These are phyloP conservation scores for Spiromastix sp. DNA, from an alignment of 2,329 filamentous ascomycete species.

Conservation along the genomic window DNA sequence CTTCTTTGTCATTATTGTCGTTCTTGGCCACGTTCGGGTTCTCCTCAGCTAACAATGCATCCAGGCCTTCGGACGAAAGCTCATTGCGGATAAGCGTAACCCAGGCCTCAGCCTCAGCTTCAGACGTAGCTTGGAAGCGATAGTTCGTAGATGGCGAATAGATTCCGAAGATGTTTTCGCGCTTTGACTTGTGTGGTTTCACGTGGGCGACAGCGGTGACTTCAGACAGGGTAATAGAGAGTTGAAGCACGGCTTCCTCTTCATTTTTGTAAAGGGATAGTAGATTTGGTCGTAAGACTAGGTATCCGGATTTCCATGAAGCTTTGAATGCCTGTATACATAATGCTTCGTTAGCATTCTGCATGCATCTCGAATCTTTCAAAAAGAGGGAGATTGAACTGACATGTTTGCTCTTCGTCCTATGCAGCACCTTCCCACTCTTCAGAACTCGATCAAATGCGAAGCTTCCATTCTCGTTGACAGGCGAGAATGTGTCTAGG, in stretches of 20 bases:
- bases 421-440: conserved; percentile 73
- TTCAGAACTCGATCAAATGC: conserved; percentile 93
- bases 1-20: conserved; percentile 12
- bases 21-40: conserved; percentile 43
- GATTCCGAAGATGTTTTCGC: conserved; percentile 78
- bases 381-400: conserved; percentile 8
- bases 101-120: conserved; percentile 75
- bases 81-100: conserved; percentile 68
- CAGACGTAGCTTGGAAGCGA: conserved; percentile 68
- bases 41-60: conserved; percentile 43
- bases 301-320: conserved; percentile 82
- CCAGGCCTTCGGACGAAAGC: conserved; percentile 57
- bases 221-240: conserved; percentile 80
- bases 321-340: conserved; percentile 37
- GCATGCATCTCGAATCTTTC: not conserved
- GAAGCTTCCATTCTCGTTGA: conserved; percentile 91
- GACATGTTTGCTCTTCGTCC: conserved; percentile 90
- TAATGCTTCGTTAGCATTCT: not conserved
- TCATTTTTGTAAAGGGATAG: conserved; percentile 90
- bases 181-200: conserved; percentile 78
- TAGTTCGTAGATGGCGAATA: conserved; percentile 88
- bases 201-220: conserved; percentile 83
- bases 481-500: conserved; percentile 64
- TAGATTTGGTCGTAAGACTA: conserved; percentile 82
- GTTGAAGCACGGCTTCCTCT: conserved; percentile 77